Base-by-base conservation (phyloP, 225 moss, liverwort and hornwort genomes). In the Bryum argenteum region DNA sequence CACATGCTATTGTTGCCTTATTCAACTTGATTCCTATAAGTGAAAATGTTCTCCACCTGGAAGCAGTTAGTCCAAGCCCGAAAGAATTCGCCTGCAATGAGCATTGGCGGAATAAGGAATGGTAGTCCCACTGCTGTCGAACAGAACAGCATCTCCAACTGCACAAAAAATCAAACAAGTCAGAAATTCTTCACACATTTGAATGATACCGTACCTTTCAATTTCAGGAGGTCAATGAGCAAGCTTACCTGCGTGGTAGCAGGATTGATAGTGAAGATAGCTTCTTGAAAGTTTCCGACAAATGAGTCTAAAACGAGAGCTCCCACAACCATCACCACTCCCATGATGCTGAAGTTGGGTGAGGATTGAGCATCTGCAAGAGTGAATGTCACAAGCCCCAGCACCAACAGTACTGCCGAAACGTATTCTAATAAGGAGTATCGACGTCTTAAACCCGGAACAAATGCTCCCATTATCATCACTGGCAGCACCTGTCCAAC, bases 111-210 rank as follows among this genome's bases (percentile, higher is more conserved):
- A 20, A 93, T 79, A 41, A 93, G 87, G 53, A 93, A 87, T 18
- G 93, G 93, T 33, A 93, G 70, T 51, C 93, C 93, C 28, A 93
- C 87, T 6, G 78, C 69, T 61, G 93, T 93, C 10, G 93, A 85
- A 77, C 93, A 93, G 67, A 89, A 93, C 11, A 93, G 78, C 93
- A 93, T 93, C 74, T 93, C 93, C 89, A 90, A 85, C 93, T 93
- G 87, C 54, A 21, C 14, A 33, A 33, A 33, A 28, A 33, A 33
- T 6, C 33, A 33, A 33, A 4, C 33, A 33, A 2, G 33, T 44
- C 44, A 60, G 9, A 62, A 55, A 44, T 54, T 21, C 69, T 33
- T 63, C 60, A 61, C 48, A 1, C n/a, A n/a, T n/a, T n/a, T n/a
- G n/a, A n/a, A n/a, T 47, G 45, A 17, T 48, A 17, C 6, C 48